These are phyloP conservation scores for Strobilomyces confusus DNA, from an alignment of 768 basidiomycete species.

Conservation along the genomic window DNA sequence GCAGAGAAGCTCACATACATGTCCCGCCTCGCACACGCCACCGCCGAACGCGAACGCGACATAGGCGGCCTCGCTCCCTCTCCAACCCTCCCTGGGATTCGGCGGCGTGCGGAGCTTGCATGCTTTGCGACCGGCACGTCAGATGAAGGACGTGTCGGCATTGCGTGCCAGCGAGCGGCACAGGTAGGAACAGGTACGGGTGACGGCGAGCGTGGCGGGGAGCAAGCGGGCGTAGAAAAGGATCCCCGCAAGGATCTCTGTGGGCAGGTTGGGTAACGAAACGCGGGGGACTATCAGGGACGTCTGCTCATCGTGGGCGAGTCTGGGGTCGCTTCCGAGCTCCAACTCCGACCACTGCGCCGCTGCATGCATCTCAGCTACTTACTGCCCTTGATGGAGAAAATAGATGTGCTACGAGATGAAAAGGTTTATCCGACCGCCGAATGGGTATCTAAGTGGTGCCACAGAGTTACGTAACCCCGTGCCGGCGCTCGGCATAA, in stretches of 20 bases:
- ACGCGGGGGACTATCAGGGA: neutral
- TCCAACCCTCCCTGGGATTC: constrained; percentile 38
- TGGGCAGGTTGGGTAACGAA: constrained; percentile 38
- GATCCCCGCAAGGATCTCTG: constrained; percentile 64
- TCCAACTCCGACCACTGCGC: too few relatives aligned
- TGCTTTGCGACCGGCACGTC: constrained; percentile 48
- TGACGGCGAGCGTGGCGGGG: constrained; percentile 53
- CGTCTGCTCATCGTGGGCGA: neutral
- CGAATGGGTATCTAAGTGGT: too few relatives aligned
- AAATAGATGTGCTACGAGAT: too few relatives aligned
- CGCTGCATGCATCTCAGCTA: too few relatives aligned
- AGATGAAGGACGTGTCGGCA: constrained; percentile 48
- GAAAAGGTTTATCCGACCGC: too few relatives aligned
- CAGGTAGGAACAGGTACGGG: constrained; percentile 54
- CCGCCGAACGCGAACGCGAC: constrained; percentile 62
- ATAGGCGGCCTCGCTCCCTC: constrained; percentile 48
- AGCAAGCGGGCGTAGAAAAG: constrained; percentile 50
- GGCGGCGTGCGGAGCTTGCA: constrained; percentile 37
- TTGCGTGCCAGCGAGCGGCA: constrained; percentile 45
- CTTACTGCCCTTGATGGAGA: too few relatives aligned
- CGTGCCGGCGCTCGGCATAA: constrained; percentile 87
- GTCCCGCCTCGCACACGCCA: constrained; percentile 47
- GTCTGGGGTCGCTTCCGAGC: constrained; percentile 1
- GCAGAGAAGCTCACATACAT: constrained; percentile 49
- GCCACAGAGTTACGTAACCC: too few relatives aligned